Evolutionary conservation across 345 rosid species (phyloP), one percentile per base, ranked within the genome.

Genomic region (Ceriops decandra): DNA sequence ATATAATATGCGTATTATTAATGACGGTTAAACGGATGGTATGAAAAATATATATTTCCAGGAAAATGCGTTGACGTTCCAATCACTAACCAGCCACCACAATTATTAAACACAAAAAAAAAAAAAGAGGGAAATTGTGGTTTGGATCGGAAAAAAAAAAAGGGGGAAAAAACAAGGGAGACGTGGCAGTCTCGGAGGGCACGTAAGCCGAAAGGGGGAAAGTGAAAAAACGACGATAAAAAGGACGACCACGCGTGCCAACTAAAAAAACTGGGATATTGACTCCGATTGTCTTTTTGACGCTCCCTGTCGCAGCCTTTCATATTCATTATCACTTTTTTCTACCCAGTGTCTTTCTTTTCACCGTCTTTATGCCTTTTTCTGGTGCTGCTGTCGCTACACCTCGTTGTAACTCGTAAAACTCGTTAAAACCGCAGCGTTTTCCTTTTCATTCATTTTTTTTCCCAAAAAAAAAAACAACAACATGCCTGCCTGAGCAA

Each of bases 221-320:
- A 7, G n/a, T 13, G 10, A 33, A 77, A 77, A 74, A 52, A 81
- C 88, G 81, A 84, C 66, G 66, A 21, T 77, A 67, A 57, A 30
- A n/a, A 51, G 69, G 68, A 81, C 75, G 73, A 66, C 66, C 86
- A 73, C 86, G 87, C 82, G 77, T 88, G 88, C 83, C 62, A 63
- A 64, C 72, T 66, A 49, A 66, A 79, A 79, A 74, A 60, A 70
- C 80, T 69, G 69, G 77, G 66, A 75, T 73, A 74, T 82, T 81
- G 74, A 84, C 85, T 46, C 63, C 11, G 58, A 57, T 75, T 70
- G 62, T 63, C 64, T 28, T 33, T 64, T 75, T 63, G 71, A 82
- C 85, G 73, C 80, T 76, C 73, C 71, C 67, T 56, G 51, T 60
- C 65, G 70, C 68, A 49, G 64, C 79, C 67, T 33, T 77, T 38